Base-by-base conservation (phyloP, 169 alveolate genomes). In the Plasmodium berghei region DNA sequence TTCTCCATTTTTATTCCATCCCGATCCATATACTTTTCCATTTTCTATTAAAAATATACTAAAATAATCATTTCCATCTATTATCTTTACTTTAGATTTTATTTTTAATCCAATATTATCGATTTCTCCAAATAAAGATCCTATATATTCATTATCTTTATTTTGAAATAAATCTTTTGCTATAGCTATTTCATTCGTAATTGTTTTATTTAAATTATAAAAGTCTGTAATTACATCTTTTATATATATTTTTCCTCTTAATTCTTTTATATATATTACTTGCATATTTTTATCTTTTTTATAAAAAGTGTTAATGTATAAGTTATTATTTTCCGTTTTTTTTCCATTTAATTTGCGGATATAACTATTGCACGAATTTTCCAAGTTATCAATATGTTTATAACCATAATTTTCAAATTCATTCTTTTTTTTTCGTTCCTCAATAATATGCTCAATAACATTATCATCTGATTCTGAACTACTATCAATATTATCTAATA, bases 11-110 rank as follows among this genome's bases (percentile, higher is more conserved):
- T 96, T 93, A 56, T 98, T 96, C 48, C 96, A 96, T 2, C 99
- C 99, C 98, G 99, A 97, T 9, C 98, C 88, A 94, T 94, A 97
- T 9, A 98, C 95, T 34, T 93, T 72, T 5, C 99, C 99, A 67
- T 94, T 94, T 16, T 94, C 97, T 24, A 95, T 73, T 54, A 93
- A 71, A 90, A 93, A 95, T 92, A 97, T 45, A 9, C 94, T 93
- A 90, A 95, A 98, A 72, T 95, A 92, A 14, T 95, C 92, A 56
- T 99, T 98, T 54, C 98, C 96, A 1, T 97, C 97, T 40, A 97
- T 93, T 49, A 67, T 90, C 40, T 67, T 89, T 16, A 92, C 87
- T 58, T 74, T 92, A 0, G 96, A 88, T 16, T 72, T 83, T 61
- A 93, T 64, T 18, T 67, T 54, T 0, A 83, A 10, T 14, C 46